Evolutionary conservation across 305 asterid species (phyloP).

Genomic region (Striga hermonthica): DNA sequence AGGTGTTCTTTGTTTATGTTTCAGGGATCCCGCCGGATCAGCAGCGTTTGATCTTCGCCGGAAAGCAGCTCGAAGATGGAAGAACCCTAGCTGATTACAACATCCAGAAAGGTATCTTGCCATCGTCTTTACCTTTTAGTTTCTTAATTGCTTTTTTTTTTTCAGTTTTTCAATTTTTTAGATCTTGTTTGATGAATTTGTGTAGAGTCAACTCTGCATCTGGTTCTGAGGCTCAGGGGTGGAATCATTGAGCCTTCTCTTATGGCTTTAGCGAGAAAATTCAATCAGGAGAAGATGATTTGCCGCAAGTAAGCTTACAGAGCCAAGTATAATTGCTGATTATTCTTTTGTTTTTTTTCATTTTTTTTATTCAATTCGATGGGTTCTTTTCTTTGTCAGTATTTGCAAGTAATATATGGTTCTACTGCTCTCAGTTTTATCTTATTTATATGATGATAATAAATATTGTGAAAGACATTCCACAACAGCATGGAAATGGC

Average conservation of each 20-base stretch:
- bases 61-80: constrained; percentile 77
- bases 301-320: constrained; percentile 60
- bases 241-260: constrained; percentile 65
- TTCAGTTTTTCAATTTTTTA: background rate
- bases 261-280: constrained; percentile 70
- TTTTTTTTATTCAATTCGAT: too few species aligned
- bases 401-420: too few species aligned
- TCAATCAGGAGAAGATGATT: constrained; percentile 71
- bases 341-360: too few species aligned
- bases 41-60: constrained; percentile 75
- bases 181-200: background rate
- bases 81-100: constrained; percentile 71
- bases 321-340: too few species aligned
- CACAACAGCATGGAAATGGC: too few species aligned
- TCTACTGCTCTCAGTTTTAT: too few species aligned
- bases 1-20: background rate
- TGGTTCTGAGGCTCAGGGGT: constrained; percentile 63
- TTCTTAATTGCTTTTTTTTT: background rate
- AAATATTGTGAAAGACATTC: too few species aligned
- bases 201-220: constrained; percentile 48
- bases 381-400: too few species aligned
- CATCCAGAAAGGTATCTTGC: constrained; percentile 56
- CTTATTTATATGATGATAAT: too few species aligned
- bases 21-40: constrained; percentile 66
- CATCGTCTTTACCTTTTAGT: too few species aligned